Base-by-base conservation (phyloP, 1,284 basidiomycete genomes). In the Singerocomus rubriflavus region DNA sequence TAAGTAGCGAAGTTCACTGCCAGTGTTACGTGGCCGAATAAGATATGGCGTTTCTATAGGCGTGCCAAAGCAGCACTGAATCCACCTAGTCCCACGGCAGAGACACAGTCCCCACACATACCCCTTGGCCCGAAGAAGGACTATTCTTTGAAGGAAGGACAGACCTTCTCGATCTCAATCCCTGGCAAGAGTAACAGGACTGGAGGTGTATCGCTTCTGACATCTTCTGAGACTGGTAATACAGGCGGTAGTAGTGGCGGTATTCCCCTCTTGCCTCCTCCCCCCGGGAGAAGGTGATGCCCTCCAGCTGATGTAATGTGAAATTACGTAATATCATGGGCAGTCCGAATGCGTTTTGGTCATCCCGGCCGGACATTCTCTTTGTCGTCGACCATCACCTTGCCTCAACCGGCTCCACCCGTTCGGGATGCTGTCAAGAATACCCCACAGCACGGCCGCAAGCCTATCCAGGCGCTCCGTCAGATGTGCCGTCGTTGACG, bases 141-240 rank as follows among this genome's bases (percentile, higher is more conserved):
- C 65, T 98, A 97, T 68, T 90, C 88, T 32, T 74, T 99, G 59
- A 98, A 98, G 66, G 93, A 95, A 62, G 97, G 97, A 13, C 91
- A 99, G 67, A 98, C 95, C 0, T 95, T 99, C 69, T 88, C 86
- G 12, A 95, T 98, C 64, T 80, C 82, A 44, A 89, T 98, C 51
- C 94, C 94, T 8, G 93, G 93, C 8, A 79, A 79, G 54, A 74
- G 68, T 54, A 76, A 71, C 59, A 55, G 69, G 26, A 55, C 69
- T 6, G 59, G 56, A 32, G 54, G 53, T 29, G 51, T 64, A 44
- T 59, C 63, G 6, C 59, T 76, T 26, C 57, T 80, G n/a, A 71
- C 65, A 32, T 67, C 69, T 43, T 57, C 62, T 10, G 58, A 54
- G 11, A 52, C 62, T n/a, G 62, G 62, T 16, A 57, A 56, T 8